phyloP scores from a whole-genome alignment of 1,284 basidiomycete genomes.

The Heterobasidion parviporum region DNA sequence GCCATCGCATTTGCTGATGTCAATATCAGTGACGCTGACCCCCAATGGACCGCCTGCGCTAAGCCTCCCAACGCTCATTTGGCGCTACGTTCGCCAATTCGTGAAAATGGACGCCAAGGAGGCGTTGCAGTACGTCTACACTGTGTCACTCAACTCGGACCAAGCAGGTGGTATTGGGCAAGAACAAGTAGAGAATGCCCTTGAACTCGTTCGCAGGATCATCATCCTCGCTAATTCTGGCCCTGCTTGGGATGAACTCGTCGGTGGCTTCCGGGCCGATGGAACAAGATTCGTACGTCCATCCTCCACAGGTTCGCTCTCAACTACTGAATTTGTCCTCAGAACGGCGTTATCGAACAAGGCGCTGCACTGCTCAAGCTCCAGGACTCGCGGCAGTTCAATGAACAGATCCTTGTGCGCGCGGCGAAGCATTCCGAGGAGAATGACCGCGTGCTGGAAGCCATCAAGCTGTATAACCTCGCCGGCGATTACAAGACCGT shows the following conservation, averaged over 20 bases:
- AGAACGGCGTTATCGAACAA: conserved; percentile 86
- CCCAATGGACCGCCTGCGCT: conserved; percentile 60
- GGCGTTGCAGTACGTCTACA: conserved; percentile 93
- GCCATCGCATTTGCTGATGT: not conserved
- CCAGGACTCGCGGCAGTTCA: conserved; percentile 63
- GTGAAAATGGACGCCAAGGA: conserved; percentile 88
- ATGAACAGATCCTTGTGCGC: conserved; percentile 75
- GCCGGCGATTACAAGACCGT: conserved; percentile 90
- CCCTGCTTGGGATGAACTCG: conserved; percentile 80
- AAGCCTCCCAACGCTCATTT: conserved; percentile 81
- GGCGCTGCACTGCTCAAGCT: conserved; percentile 75
- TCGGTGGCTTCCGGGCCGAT: conserved; percentile 86
- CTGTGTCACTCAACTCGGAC: conserved; percentile 78
- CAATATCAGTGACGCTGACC: conserved; percentile 50
- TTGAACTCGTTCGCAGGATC: conserved; percentile 84
- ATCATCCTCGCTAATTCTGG: conserved; percentile 84
- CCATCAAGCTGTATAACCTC: conserved; percentile 93
- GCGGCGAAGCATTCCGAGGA: conserved; percentile 74
- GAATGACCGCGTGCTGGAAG: conserved; percentile 79
- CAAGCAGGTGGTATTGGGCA: conserved; percentile 63
- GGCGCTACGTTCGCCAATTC: conserved; percentile 90
- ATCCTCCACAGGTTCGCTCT: not conserved
- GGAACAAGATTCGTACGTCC: conserved; percentile 78
- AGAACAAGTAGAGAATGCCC: conserved; percentile 79
- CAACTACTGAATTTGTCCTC: conserved; percentile 2